Base-by-base conservation (phyloP, 2,329 filamentous ascomycete genomes). In the Colletotrichum theobromicola region DNA sequence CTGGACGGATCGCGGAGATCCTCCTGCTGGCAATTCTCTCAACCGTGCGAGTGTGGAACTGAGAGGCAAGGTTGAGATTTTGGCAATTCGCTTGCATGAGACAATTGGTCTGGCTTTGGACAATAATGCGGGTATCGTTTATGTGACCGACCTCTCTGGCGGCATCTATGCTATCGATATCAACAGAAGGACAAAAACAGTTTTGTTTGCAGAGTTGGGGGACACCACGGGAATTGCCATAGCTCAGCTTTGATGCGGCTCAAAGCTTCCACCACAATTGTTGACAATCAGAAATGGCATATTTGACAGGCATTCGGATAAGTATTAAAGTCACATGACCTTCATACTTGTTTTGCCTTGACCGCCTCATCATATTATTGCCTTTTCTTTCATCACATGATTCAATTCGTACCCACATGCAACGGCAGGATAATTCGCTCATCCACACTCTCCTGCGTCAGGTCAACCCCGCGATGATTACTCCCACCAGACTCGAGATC, bases 1-100 rank as follows among this genome's bases (percentile, higher is more conserved):
- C 26, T 71, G 69, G 69, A 71, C 69, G 18, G 69, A 71, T 37
- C 69, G 69, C 10, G 69, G 69, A 42, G 69, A 71, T 18, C 69
- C 69, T 15, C 69, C 69, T 8, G 28, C 53, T 5, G 62, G 69
- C n/a, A 71, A 71, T 16, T 21, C 69, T 15, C 37, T 71, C 6
- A 71, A 71, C 21, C 50, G 69, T 28, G 62, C 62, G 8, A 15
- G 15, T 18, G 15, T 71, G 10, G 9, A 12, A 4, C 15, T 18
- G 13, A n/a, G 21, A 8, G 55, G 53, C 34, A 15, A 32, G 13
- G 7, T n/a, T 28, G 26, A 71, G 21, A 71, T 18, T 21, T 24
- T 71, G n/a, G 69, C 62, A 7, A 71, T 71, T 16, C 34, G 69
- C 7, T 50, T 71, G 16, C 62, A 71, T 18, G 69, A 71, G 35